Evolutionary conservation across 257 asterid genomes (phyloP).

Genomic region (Nicotiana benthamiana): DNA sequence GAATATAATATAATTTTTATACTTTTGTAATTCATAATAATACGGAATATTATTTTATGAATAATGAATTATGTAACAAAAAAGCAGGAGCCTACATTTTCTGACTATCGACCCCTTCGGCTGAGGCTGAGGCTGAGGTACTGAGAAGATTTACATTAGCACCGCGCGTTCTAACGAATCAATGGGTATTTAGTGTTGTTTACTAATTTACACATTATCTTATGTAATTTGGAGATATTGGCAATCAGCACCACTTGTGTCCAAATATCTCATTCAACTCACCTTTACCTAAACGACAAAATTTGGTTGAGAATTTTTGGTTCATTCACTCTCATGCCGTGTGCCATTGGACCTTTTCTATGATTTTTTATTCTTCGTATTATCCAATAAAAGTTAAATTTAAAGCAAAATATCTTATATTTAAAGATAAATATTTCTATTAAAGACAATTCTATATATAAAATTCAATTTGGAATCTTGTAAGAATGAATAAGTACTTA

Average conservation of each 20-base stretch:
- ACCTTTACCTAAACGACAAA: neutral
- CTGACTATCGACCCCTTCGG: neutral
- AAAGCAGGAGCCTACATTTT: neutral
- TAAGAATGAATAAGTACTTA: no score
- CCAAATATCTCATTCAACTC: conserved; percentile 2
- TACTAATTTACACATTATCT: neutral
- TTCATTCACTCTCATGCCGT: neutral
- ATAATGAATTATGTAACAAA: neutral
- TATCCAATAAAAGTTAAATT: no score
- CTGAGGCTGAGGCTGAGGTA: neutral
- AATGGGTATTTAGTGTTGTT: conserved; percentile 3
- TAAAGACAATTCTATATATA: no score
- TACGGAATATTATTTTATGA: no score
- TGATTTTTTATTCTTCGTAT: no score
- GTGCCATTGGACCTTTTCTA: neutral
- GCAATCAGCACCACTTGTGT: neutral
- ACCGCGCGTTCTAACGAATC: conserved; percentile 20
- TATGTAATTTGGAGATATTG: neutral
- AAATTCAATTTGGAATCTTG: no score
- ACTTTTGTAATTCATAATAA: neutral
- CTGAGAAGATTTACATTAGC: neutral
- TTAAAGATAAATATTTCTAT: no score
- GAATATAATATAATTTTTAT: no score
- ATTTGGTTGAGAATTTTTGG: neutral
- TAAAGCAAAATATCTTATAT: no score